Conservation (phyloP, 164 flowering plant species). For the Paratinospora sagittata region DNA sequence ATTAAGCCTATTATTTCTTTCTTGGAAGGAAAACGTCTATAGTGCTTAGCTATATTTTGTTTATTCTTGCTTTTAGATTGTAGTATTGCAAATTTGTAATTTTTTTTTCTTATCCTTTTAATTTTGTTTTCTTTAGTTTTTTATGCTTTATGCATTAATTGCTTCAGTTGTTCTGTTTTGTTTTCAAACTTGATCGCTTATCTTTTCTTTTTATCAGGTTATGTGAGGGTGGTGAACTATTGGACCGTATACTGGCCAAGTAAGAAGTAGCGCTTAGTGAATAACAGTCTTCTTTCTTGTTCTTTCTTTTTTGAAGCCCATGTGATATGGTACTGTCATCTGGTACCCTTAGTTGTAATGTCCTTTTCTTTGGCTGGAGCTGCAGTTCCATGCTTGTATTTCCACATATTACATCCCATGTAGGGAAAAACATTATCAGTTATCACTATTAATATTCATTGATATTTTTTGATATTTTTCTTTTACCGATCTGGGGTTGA, state of each 20-base stretch:
- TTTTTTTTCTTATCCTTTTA: background rate
- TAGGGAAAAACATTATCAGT: background rate
- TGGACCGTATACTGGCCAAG: constrained; percentile 92
- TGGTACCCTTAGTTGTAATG: too few relatives aligned
- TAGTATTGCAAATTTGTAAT: background rate
- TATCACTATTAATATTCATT: background rate
- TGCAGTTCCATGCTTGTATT: too few relatives aligned
- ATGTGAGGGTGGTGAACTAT: constrained; percentile 97
- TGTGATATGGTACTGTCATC: background rate
- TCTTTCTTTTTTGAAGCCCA: background rate
- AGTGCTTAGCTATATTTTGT: background rate
- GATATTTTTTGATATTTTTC: background rate
- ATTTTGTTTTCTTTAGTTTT: background rate
- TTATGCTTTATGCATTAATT: background rate
- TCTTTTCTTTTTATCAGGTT: constrained; percentile 42
- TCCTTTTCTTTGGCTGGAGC: too few relatives aligned
- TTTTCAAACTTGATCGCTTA: background rate
- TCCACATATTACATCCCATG: too few relatives aligned
- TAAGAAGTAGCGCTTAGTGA: constrained; percentile 32
- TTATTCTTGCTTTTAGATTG: background rate
- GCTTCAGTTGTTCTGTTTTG: background rate
- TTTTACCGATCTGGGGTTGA: background rate
- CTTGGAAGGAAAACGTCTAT: too few relatives aligned
- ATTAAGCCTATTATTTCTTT: too few relatives aligned
- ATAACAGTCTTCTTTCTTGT: background rate